A percentile compares a stretch with the other conserved stretches of the same genome.
These are phyloP conservation scores for Corylus avellana DNA, from an alignment of 306 rosid genomes.

Conservation along the genomic window DNA sequence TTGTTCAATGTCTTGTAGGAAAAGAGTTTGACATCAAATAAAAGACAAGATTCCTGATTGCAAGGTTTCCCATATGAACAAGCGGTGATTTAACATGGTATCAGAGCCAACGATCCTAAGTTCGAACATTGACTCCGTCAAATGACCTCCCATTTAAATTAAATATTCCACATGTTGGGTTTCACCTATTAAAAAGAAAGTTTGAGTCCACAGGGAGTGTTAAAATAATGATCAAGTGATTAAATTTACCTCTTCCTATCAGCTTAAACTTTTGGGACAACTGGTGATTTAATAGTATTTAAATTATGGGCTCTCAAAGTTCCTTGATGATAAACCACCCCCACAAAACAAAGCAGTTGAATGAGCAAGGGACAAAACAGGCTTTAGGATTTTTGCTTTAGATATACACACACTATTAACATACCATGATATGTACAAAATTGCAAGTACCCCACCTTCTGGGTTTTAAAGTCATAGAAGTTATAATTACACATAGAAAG, in stretches of 20 bases:
- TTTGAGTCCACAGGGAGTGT: too few species aligned
- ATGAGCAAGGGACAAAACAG: background rate
- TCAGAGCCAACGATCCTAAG: too few species aligned
- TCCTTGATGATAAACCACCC: background rate
- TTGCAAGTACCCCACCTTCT: background rate
- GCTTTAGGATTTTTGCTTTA: background rate
- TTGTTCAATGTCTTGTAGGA: background rate
- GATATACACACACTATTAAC: background rate
- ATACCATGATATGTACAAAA: background rate
- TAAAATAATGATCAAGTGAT: too few species aligned
- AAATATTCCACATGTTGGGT: too few species aligned
- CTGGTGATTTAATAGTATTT: background rate
- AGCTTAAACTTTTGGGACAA: too few species aligned
- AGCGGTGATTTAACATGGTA: too few species aligned
- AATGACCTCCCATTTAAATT: too few species aligned
- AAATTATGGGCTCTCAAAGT: background rate
- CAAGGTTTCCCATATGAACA: background rate
- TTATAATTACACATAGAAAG: background rate
- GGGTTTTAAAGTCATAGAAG: background rate
- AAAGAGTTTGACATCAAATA: slow-evolving; percentile 1
- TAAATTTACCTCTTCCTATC: too few species aligned
- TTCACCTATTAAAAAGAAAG: too few species aligned
- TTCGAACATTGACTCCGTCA: too few species aligned
- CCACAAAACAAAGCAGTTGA: background rate
- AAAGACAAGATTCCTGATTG: background rate